Conservation (phyloP, 495 filamentous ascomycete species). For the Penicillium mononematosum region DNA sequence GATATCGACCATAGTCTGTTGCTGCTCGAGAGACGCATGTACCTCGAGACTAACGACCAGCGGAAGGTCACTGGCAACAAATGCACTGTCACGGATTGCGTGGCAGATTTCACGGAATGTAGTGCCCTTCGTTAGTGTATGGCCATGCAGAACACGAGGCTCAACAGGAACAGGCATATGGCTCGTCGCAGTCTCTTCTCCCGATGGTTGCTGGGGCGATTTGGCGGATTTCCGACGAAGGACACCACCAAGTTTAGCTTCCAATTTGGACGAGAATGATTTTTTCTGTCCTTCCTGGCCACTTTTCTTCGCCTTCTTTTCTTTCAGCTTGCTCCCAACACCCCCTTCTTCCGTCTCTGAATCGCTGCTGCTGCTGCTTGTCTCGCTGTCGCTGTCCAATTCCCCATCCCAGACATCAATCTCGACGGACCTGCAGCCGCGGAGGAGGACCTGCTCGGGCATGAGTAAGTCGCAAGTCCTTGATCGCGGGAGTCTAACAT, state of each 20-base stretch:
- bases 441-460: slow-evolving; percentile 56
- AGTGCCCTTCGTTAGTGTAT: slow-evolving; percentile 85
- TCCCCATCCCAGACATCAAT: slow-evolving; percentile 96
- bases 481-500: background rate
- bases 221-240: slow-evolving; percentile 25
- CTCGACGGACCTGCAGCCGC: slow-evolving; percentile 90
- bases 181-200: slow-evolving; percentile 6
- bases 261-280: slow-evolving; percentile 28
- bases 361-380: slow-evolving; percentile 26
- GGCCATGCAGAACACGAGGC: slow-evolving; percentile 81
- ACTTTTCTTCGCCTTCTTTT: slow-evolving; percentile 22
- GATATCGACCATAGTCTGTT: slow-evolving; percentile 85
- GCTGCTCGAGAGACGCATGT: slow-evolving; percentile 73
- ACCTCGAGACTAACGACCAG: slow-evolving; percentile 90
- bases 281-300: slow-evolving; percentile 17
- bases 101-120: slow-evolving; percentile 80
- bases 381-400: slow-evolving; percentile 31
- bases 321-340: slow-evolving; percentile 14
- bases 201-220: background rate
- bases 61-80: slow-evolving; percentile 70
- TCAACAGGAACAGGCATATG: slow-evolving; percentile 49
- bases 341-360: slow-evolving; percentile 21
- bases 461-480: slow-evolving; percentile 1
- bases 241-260: slow-evolving; percentile 26
- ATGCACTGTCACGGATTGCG: slow-evolving; percentile 75